Evolutionary conservation across 495 filamentous ascomycete species (phyloP), one percentile per base, ranked within the genome.

Genomic region (Hypoxylon perforatum): DNA sequence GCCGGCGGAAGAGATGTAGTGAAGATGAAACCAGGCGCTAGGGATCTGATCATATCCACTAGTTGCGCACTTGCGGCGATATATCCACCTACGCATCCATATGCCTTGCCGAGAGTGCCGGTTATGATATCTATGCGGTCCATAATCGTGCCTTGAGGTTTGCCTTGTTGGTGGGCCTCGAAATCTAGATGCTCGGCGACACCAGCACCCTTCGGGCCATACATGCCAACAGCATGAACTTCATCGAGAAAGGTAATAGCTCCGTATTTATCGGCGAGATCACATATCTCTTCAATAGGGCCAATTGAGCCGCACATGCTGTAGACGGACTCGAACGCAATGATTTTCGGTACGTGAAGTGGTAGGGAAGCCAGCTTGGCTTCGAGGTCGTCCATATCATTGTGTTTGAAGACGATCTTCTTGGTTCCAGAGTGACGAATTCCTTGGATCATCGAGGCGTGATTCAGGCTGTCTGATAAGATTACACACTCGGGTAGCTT

Each of bases 171-270:
- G 69, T 91, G 89, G 11, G 92, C 90, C 68, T 97, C 92, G 72
- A 91, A 99, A 76, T 99, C 94, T 22, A 99, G 86, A 76, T 99
- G 95, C 78, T 99, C 95, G 12, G 95, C 95, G 55, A 99, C 96
- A 75, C 95, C 95, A 47, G 94, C 95, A 65, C 95, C 95, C 70
- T 94, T 88, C 73, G 95, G 93, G 71, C 95, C 95, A 74, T 99
- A 99, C 95, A 99, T 99, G 64, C 95, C 95, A 19, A 99, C 95
- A 33, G 95, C 95, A 77, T 99, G 95, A 48, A 99, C 95, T 84
- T 99, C 95, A 74, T 99, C 95, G 75, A 97, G 80, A 78, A 99
- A 98, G 69, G 95, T 99, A 66, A 99, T 86, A 25, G 95, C 95
- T 63, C 95, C 95, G 77, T 99, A 99, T 78, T 97, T 97, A 55